Evolutionary conservation across 257 asterid species (phyloP).

Genomic region (Solanum megistacrolobum): DNA sequence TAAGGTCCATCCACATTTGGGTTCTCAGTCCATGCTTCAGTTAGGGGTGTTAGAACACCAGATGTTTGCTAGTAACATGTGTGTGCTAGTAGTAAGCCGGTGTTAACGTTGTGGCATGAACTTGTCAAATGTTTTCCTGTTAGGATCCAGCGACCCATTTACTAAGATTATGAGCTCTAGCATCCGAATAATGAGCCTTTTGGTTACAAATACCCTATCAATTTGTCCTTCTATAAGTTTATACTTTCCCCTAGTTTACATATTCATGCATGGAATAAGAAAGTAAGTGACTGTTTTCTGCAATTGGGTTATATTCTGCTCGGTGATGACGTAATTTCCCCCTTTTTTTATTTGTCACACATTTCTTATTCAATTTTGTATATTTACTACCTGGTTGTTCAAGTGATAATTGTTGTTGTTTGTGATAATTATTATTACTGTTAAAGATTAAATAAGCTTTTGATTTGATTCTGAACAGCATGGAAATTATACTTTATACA

Average conservation of each 20-base stretch:
- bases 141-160: background rate
- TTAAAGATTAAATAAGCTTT: background rate
- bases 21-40: background rate
- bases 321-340: background rate
- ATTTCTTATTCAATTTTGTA: background rate
- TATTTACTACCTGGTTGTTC: background rate
- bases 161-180: background rate
- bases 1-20: background rate
- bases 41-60: background rate
- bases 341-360: background rate
- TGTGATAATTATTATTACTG: background rate
- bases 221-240: background rate
- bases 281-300: background rate
- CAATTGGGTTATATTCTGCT: background rate
- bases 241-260: background rate
- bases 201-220: background rate
- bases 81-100: background rate
- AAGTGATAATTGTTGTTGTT: background rate
- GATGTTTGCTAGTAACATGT: background rate
- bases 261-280: background rate
- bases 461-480: background rate
- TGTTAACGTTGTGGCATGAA: background rate
- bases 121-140: background rate
- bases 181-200: background rate
- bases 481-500: background rate